Conservation (phyloP, 2,329 filamentous ascomycete genomes). For the Xylariaceae sp. region DNA sequence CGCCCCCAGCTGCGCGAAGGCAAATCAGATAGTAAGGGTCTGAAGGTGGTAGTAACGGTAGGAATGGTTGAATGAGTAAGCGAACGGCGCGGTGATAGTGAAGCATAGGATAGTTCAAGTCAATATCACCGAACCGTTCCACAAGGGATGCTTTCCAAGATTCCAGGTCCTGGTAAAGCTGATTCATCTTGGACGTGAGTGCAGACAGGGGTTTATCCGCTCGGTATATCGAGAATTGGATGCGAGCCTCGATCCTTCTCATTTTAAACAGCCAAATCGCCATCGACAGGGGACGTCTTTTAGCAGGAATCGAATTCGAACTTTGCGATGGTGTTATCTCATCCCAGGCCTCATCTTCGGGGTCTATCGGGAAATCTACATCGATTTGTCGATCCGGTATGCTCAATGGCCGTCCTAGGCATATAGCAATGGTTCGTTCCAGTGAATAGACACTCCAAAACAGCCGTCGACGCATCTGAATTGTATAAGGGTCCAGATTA, state of each 20-base stretch:
- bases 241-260: constrained; percentile 45
- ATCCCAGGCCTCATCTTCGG: constrained; percentile 16
- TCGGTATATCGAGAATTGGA: constrained; percentile 50
- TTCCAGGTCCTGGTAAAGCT: constrained; percentile 42
- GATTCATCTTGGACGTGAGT: constrained; percentile 45
- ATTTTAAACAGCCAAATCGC: constrained; percentile 43
- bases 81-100: constrained; percentile 48
- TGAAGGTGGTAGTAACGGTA: constrained; percentile 41
- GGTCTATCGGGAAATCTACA: constrained; percentile 43
- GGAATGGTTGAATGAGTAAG: constrained; percentile 48
- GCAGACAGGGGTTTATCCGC: constrained; percentile 43
- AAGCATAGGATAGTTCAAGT: constrained; percentile 45
- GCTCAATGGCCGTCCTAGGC: constrained; percentile 47
- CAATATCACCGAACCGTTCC: constrained; percentile 34
- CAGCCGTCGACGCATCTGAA: constrained; percentile 43
- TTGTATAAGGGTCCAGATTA: constrained; percentile 38
- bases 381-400: constrained; percentile 50
- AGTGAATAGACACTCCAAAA: constrained; percentile 52
- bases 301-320: constrained; percentile 1
- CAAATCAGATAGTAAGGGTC: constrained; percentile 46
- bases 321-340: constrained; percentile 3
- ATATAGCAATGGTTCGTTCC: constrained; percentile 47
- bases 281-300: constrained; percentile 36
- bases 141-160: constrained; percentile 42
- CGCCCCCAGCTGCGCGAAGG: constrained; percentile 38